Conservation (phyloP, 169 alveolate genomes). For the Eimeria falciformis region DNA sequence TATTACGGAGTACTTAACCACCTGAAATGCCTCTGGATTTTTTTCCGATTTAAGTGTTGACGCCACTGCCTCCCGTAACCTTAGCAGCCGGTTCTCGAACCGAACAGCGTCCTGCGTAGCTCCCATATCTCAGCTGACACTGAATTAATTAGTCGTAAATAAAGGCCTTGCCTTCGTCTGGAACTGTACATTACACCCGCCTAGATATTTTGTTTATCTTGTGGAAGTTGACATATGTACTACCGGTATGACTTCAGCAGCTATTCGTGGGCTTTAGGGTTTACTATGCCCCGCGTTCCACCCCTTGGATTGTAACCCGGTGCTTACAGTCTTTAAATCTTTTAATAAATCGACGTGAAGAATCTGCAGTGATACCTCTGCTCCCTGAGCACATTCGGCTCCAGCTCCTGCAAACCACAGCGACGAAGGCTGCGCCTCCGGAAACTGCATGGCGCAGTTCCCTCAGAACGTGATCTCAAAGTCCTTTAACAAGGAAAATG, state of each 20-base stretch:
- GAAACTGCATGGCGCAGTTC: too few relatives aligned
- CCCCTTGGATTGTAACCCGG: background rate
- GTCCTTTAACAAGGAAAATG: background rate
- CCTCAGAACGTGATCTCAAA: background rate
- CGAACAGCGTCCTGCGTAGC: background rate
- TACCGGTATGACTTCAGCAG: too few relatives aligned
- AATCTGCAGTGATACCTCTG: constrained; percentile 48
- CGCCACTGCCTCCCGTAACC: constrained; percentile 1
- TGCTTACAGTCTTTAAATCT: constrained; percentile 33
- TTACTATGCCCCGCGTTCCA: too few relatives aligned
- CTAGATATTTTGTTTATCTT: too few relatives aligned
- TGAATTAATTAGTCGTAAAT: background rate
- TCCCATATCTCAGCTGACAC: background rate
- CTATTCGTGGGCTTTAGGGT: too few relatives aligned
- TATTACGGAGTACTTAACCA: constrained; percentile 1
- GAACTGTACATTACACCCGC: too few relatives aligned
- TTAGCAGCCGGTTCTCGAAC: constrained; percentile 58
- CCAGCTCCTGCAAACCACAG: constrained; percentile 34
- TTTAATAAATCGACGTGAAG: constrained; percentile 16
- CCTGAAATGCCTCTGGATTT: constrained; percentile 43
- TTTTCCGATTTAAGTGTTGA: constrained; percentile 14
- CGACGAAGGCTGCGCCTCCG: background rate
- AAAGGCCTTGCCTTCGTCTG: background rate
- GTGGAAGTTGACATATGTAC: too few relatives aligned
- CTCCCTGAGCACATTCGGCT: constrained; percentile 55